Evolutionary conservation across 768 basidiomycete species (phyloP).

Genomic region (Gymnopilus dilepis): DNA sequence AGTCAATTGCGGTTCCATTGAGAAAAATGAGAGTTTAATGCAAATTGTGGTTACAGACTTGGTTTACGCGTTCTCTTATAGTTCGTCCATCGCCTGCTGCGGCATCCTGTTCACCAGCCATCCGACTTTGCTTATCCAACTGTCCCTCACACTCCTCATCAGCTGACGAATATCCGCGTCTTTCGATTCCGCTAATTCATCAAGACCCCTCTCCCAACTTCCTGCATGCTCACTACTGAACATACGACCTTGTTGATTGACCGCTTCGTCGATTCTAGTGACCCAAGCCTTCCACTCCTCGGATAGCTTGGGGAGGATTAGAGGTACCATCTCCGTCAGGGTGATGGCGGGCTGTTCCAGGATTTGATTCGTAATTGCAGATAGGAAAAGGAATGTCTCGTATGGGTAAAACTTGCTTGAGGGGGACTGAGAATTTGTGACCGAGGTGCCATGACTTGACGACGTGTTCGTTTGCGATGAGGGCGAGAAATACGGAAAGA

Average conservation of each 20-base stretch:
- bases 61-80: conserved; percentile 10
- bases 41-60: neutral
- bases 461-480: conserved; percentile 7
- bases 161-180: conserved; percentile 38
- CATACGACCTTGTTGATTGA: conserved; percentile 80
- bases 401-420: conserved; percentile 72
- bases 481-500: conserved; percentile 81
- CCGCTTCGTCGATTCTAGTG: conserved; percentile 65
- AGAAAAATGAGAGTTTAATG: neutral
- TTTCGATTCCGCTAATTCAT: conserved; percentile 65
- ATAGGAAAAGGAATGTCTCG: conserved; percentile 77
- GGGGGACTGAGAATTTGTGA: conserved; percentile 45
- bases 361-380: conserved; percentile 69
- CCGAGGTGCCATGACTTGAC: conserved; percentile 15
- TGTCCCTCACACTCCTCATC: conserved; percentile 53
- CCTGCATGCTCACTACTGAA: conserved; percentile 74
- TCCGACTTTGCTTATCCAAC: conserved; percentile 76
- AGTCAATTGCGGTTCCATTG: neutral
- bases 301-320: conserved; percentile 65
- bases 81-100: conserved; percentile 25
- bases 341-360: conserved; percentile 71
- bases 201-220: conserved; percentile 72
- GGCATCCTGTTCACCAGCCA: conserved; percentile 47
- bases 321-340: conserved; percentile 59
- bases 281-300: conserved; percentile 86